A percentile compares a stretch with the other conserved stretches of the same genome.
These are phyloP conservation scores for Saccharomycopsis fibuligera DNA, from an alignment of 805 yeast species.

Conservation along the genomic window DNA sequence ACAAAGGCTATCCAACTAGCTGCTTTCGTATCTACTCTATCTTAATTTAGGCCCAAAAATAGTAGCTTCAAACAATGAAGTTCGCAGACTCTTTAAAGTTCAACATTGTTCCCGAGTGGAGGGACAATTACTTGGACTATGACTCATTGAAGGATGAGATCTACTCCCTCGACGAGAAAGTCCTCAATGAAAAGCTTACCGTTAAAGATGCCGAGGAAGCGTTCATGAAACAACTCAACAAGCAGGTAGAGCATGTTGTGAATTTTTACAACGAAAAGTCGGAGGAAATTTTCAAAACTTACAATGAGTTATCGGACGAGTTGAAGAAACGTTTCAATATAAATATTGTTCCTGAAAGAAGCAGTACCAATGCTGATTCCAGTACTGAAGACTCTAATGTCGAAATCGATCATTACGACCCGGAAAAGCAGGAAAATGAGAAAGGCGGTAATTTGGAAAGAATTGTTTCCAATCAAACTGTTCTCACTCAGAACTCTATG, in stretches of 20 bases:
- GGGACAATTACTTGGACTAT: conserved; percentile 84
- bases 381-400: conserved; percentile 1
- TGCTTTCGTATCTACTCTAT: too few relatives aligned
- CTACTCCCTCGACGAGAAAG: conserved; percentile 72
- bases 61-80: too few relatives aligned
- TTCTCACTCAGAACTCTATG: not conserved
- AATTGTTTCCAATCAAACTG: not conserved
- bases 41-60: too few relatives aligned
- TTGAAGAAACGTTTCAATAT: conserved; percentile 39
- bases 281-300: conserved; percentile 41
- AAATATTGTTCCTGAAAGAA: not conserved
- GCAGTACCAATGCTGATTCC: not conserved
- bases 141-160: conserved; percentile 80
- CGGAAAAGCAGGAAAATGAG: conserved; percentile 1
- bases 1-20: too few relatives aligned
- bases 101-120: conserved; percentile 98
- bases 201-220: conserved; percentile 29
- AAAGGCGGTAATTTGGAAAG: not conserved
- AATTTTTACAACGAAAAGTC: conserved; percentile 68
- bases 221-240: conserved; percentile 66
- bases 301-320: conserved; percentile 52
- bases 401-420: conserved; percentile 16
- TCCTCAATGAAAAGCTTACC: conserved; percentile 23
- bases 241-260: conserved; percentile 71
- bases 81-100: conserved; percentile 92